phyloP scores from a whole-genome alignment of 257 asterid species.

The Apocynum venetum region DNA sequence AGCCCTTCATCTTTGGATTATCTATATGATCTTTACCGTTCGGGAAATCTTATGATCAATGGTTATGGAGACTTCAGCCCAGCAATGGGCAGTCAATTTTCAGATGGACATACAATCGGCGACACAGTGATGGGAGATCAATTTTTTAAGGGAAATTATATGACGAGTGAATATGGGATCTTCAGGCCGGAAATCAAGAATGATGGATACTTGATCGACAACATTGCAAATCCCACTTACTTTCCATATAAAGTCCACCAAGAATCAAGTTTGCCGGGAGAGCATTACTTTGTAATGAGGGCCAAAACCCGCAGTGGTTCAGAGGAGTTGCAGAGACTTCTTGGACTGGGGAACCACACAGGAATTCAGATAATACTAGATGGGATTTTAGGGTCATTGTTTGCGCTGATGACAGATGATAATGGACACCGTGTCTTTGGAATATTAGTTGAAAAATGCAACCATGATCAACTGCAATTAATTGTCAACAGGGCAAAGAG shows the following conservation, averaged over 20 bases:
- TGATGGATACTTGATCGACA: not conserved
- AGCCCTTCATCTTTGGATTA: no score
- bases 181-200: not conserved
- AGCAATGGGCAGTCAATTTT: not conserved
- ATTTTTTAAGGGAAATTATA: not conserved
- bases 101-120: not conserved
- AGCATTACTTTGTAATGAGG: not conserved
- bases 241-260: not conserved
- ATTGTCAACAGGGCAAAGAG: not conserved
- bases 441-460: not conserved
- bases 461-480: not conserved
- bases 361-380: not conserved
- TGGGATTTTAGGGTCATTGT: not conserved
- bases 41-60: not conserved
- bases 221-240: not conserved
- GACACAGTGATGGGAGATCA: not conserved
- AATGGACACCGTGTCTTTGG: constrained; percentile 11
- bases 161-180: not conserved
- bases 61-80: not conserved
- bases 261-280: not conserved
- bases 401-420: constrained; percentile 10
- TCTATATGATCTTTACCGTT: not conserved
- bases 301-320: not conserved
- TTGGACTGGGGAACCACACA: not conserved
- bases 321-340: not conserved